A percentile compares a stretch with the other conserved stretches of the same genome.
Conservation (phyloP, 176 grass and related monocot genomes). For the Musa acuminata region DNA sequence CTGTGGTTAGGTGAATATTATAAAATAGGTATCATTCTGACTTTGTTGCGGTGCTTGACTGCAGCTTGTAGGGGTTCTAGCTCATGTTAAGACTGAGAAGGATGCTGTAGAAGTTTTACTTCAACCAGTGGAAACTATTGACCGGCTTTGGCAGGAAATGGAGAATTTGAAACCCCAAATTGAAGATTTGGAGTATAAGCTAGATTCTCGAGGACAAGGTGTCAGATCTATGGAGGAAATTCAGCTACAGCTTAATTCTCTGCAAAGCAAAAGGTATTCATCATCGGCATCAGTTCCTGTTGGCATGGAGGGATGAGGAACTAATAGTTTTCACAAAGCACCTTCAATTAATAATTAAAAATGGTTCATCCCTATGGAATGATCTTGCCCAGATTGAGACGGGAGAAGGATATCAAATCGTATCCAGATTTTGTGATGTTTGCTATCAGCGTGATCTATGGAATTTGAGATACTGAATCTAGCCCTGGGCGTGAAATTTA, state of each 20-base stretch:
- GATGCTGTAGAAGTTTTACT: conserved; percentile 59
- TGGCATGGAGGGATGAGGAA: no score
- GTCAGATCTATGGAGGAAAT: conserved; percentile 74
- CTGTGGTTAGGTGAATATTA: neutral
- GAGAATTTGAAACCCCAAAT: conserved; percentile 45
- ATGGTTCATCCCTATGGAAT: no score
- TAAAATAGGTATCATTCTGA: neutral
- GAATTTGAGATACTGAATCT: no score
- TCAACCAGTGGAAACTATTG: conserved; percentile 40
- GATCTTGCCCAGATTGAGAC: no score
- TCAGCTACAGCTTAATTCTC: conserved; percentile 54
- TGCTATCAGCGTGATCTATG: no score
- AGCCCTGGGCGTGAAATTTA: no score
- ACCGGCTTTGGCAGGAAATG: conserved; percentile 46
- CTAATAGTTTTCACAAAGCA: no score
- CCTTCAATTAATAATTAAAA: no score
- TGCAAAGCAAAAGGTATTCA: conserved; percentile 68
- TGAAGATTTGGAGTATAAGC: conserved; percentile 59
- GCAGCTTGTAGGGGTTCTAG: conserved; percentile 71
- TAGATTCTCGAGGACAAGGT: conserved; percentile 79
- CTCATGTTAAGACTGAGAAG: conserved; percentile 72
- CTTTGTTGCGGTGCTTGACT: conserved; percentile 26
- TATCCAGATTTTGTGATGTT: no score
- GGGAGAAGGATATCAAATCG: no score
- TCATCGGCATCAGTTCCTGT: no score